Base-by-base conservation (phyloP, 352 stramenopile genomes). In the Pythium chondricola region DNA sequence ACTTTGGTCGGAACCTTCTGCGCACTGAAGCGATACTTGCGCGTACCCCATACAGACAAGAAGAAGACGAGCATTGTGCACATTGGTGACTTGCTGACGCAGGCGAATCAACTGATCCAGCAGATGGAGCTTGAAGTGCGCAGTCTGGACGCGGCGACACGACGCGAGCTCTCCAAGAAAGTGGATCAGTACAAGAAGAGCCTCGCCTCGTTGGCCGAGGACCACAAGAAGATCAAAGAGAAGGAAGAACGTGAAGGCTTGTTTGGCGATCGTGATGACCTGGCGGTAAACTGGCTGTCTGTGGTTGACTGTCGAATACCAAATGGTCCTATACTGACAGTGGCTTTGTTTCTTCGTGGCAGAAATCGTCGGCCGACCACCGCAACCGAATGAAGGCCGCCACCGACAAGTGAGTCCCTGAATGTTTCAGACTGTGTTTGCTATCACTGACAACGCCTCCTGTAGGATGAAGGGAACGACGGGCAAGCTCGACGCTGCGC, bases 111-210 rank as follows among this genome's bases (percentile, higher is more conserved):
- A 51, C 58, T 93, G 82, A 87, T 92, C 17, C 80, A 93, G 59
- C 83, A 93, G 67, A 93, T 93, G 83, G 80, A 90, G 59, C 53
- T 93, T 35, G 83, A 93, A 66, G 83, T 92, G 57, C 83, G 83
- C 37, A 89, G 75, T 66, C 48, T 93, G 48, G 83, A 93, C 32
- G 51, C 71, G 2, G 74, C 78, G 18, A 92, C 83, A 29, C 78
- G 80, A 16, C 77, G 78, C n/a, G 83, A 93, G 52, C 67, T 93
- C 21, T 88, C 75, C 16, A 93, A 93, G 65, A 93, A 93, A 43
- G 80, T 93, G 30, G 80, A 91, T 47, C 83, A 93, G 63, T 93
- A 93, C 74, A 90, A 89, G 56, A 93, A 93, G 58, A 92, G 78
- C 31, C 59, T 93, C 38, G 78, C 73, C n/a, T 88, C 80, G 30